These are phyloP conservation scores for Musa beccarii DNA, from an alignment of 176 grass and related monocot genomes.

Conservation along the genomic window DNA sequence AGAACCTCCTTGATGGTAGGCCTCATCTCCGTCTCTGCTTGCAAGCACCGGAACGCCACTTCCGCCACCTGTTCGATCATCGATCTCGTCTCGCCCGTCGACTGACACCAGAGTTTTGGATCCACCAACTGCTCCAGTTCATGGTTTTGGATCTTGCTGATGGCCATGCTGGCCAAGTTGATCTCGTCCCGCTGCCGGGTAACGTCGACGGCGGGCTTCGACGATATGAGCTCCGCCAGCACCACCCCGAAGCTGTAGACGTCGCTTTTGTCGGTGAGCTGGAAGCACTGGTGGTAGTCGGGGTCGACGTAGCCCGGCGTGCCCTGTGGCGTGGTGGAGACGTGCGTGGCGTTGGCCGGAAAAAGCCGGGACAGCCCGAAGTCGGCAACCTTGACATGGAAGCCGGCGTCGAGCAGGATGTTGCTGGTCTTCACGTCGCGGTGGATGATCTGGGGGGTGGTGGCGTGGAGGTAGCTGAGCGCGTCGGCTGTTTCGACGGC, in stretches of 20 bases:
- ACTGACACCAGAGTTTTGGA: conserved; percentile 40
- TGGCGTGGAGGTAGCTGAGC: conserved; percentile 61
- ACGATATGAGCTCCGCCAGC: conserved; percentile 74
- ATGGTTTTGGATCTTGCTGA: conserved; percentile 57
- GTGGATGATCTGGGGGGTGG: conserved; percentile 66
- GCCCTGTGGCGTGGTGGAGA: conserved; percentile 84
- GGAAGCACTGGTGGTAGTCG: conserved; percentile 72
- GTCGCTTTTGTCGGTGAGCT: conserved; percentile 86
- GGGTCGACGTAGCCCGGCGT: conserved; percentile 88
- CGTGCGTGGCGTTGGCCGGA: conserved; percentile 69
- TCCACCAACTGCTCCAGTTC: conserved; percentile 53
- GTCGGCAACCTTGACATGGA: conserved; percentile 80
- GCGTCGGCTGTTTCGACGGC: conserved; percentile 71
- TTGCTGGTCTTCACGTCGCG: conserved; percentile 85
- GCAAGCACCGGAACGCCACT: conserved; percentile 69
- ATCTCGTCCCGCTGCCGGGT: conserved; percentile 53
- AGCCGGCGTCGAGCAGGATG: conserved; percentile 58
- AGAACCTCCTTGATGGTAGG: conserved; percentile 70
- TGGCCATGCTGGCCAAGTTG: conserved; percentile 59
- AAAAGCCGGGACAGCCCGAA: conserved; percentile 70
- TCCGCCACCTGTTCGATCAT: conserved; percentile 44
- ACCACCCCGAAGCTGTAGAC: conserved; percentile 96
- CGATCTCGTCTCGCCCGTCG: conserved; percentile 29
- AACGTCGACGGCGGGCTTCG: conserved; percentile 82
- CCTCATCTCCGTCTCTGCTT: conserved; percentile 50